Evolutionary conservation across 208 protist species (phyloP).

Genomic region (Trypanosoma platydactyli): DNA sequence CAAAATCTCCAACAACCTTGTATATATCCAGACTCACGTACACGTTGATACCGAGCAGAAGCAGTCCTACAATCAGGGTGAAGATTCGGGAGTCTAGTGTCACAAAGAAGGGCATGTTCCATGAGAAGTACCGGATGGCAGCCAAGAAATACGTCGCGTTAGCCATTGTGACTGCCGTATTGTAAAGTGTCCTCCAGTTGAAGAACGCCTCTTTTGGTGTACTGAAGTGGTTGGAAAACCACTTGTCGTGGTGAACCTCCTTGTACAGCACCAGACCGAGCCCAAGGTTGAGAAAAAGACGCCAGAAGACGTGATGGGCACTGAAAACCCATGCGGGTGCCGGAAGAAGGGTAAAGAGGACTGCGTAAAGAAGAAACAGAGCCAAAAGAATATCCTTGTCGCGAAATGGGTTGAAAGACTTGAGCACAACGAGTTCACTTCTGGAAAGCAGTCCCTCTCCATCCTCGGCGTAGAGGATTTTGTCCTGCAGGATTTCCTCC

Average conservation of each 20-base stretch:
- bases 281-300: constrained; percentile 68
- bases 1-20: constrained; percentile 89
- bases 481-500: constrained; percentile 49
- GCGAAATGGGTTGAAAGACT: constrained; percentile 79
- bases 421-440: constrained; percentile 72
- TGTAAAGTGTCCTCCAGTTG: constrained; percentile 92
- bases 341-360: constrained; percentile 48
- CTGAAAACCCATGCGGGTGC: constrained; percentile 49
- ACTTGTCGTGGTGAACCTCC: constrained; percentile 66
- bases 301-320: constrained; percentile 80
- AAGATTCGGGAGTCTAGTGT: constrained; percentile 43
- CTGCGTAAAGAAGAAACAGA: constrained; percentile 63
- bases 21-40: constrained; percentile 83
- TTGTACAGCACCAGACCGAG: constrained; percentile 77
- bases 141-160: constrained; percentile 53
- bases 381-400: constrained; percentile 79
- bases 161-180: constrained; percentile 67
- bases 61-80: constrained; percentile 42
- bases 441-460: constrained; percentile 42
- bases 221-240: constrained; percentile 75
- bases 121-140: constrained; percentile 48
- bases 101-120: constrained; percentile 39
- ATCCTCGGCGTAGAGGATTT: constrained; percentile 45
- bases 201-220: constrained; percentile 73
- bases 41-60: constrained; percentile 82